A percentile compares a stretch with the other conserved stretches of the same genome.
These are phyloP conservation scores for Lithocarpus polystachyus DNA, from an alignment of 306 rosid species.

Conservation along the genomic window DNA sequence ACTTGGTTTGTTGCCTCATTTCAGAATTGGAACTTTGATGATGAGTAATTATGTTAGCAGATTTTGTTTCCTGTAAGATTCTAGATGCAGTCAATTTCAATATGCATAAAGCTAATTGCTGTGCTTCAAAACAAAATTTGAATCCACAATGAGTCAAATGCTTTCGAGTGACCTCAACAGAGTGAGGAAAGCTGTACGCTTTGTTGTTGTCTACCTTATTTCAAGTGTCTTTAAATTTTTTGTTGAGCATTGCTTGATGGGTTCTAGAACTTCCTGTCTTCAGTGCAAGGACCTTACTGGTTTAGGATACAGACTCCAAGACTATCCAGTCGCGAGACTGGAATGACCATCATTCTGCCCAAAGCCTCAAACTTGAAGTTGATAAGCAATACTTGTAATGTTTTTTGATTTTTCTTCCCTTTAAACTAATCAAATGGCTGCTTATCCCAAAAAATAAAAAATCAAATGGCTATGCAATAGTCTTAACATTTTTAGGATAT, in stretches of 20 bases:
- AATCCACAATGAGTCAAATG: not conserved
- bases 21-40: slow-evolving; percentile 7
- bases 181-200: too few species aligned
- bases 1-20: slow-evolving; percentile 13
- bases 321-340: too few species aligned
- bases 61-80: slow-evolving; percentile 5
- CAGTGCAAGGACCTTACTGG: too few species aligned
- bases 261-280: not conserved
- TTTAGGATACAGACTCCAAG: too few species aligned
- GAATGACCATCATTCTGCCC: too few species aligned
- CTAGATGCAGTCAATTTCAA: slow-evolving; percentile 4
- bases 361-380: too few species aligned
- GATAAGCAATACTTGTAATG: too few species aligned
- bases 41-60: not conserved
- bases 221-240: not conserved
- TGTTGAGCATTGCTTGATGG: not conserved
- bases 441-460: too few species aligned
- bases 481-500: too few species aligned
- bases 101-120: not conserved
- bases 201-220: not conserved
- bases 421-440: too few species aligned
- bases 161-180: not conserved
- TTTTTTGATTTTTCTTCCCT: too few species aligned
- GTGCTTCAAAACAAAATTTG: not conserved
- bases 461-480: too few species aligned